Conservation (phyloP, 331 rosid genomes). For the Acacia pycnantha region DNA sequence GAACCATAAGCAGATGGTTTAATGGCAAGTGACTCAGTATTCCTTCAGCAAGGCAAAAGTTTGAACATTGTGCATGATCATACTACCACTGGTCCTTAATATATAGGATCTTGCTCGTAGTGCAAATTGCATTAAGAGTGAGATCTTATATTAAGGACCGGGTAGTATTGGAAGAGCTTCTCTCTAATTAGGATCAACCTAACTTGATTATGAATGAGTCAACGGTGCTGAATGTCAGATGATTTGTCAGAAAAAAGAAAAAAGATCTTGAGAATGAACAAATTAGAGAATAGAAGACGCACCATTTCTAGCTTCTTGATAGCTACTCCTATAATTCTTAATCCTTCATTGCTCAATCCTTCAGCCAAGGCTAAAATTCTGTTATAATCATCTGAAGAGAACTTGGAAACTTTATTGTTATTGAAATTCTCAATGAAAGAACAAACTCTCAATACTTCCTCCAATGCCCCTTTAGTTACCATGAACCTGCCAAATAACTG, state of each 20-base stretch:
- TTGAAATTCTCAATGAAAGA: slow-evolving; percentile 56
- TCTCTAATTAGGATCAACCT: not conserved
- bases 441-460: slow-evolving; percentile 72
- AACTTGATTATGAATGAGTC: not conserved
- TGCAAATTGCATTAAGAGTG: no score
- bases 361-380: slow-evolving; percentile 58
- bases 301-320: slow-evolving; percentile 62
- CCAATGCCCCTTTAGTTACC: slow-evolving; percentile 85
- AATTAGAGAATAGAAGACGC: slow-evolving; percentile 21
- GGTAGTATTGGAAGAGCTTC: not conserved
- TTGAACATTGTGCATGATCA: not conserved
- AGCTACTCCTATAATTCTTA: slow-evolving; percentile 76
- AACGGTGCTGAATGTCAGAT: not conserved
- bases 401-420: slow-evolving; percentile 24
- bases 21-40: not conserved
- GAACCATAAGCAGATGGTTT: not conserved
- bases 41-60: not conserved
- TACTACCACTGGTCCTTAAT: not conserved
- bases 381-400: slow-evolving; percentile 47
- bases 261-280: not conserved
- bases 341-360: slow-evolving; percentile 69
- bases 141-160: no score
- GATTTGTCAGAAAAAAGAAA: not conserved
- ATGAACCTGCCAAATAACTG: slow-evolving; percentile 40
- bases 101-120: no score